Conservation (phyloP, 108 stramenopile genomes). For the Nitzschia inconspicua region DNA sequence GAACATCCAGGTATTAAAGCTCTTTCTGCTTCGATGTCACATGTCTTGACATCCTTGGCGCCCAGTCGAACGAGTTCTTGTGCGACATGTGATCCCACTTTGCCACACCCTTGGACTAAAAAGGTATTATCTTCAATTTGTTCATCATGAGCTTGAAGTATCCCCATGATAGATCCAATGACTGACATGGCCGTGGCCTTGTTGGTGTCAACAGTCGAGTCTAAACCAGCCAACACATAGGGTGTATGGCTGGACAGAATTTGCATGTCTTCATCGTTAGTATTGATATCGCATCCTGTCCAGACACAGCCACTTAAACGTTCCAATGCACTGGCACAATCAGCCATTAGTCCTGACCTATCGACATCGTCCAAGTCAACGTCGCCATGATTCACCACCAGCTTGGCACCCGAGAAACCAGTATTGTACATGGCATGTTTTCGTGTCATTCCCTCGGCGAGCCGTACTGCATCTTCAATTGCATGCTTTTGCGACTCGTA, state of each 20-base stretch:
- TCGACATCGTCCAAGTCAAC: constrained; percentile 19
- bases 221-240: constrained; percentile 37
- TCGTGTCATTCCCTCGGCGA: constrained; percentile 46
- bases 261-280: constrained; percentile 34
- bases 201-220: constrained; percentile 35
- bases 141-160: constrained; percentile 27
- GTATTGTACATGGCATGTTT: constrained; percentile 50
- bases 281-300: constrained; percentile 45
- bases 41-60: constrained; percentile 31
- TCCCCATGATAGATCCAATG: constrained; percentile 38
- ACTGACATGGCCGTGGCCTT: constrained; percentile 33
- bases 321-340: constrained; percentile 33
- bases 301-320: constrained; percentile 24
- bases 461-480: constrained; percentile 44
- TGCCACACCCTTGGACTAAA: constrained; percentile 50
- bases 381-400: constrained; percentile 28
- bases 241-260: constrained; percentile 29
- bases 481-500: constrained; percentile 29
- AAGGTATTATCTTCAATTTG: constrained; percentile 23
- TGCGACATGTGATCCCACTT: constrained; percentile 38
- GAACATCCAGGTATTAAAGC: constrained; percentile 31
- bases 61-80: constrained; percentile 29
- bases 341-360: constrained; percentile 33
- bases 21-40: constrained; percentile 20
- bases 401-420: constrained; percentile 41